Base-by-base conservation (phyloP, 2,329 filamentous ascomycete genomes). In the Alternaria conjuncta region DNA sequence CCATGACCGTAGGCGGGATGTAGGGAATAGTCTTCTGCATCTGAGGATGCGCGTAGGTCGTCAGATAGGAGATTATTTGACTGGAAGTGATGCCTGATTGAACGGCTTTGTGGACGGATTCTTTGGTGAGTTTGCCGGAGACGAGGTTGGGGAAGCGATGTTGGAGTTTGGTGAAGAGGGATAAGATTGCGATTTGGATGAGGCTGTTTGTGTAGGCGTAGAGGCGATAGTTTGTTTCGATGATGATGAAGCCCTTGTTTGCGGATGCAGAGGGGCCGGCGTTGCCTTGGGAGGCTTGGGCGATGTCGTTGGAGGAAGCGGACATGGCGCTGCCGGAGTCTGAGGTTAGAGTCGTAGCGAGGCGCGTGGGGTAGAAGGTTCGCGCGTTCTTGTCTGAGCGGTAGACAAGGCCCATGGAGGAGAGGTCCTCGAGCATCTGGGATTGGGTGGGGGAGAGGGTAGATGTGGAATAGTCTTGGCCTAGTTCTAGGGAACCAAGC, bases 181-280 rank as follows among this genome's bases (percentile, higher is more conserved):
- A 90, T 49, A 99, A 89, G 64, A 99, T 93, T 57, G 94, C 93
- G 68, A 98, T 99, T 80, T 97, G 95, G 1, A 99, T 88, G 0
- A 94, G 93, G 0, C 94, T 97, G 32, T 92, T 91, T 7, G 96
- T 98, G 83, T 99, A 99, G 30, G 96, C 96, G 83, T 99, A 99
- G 71, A 99, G 84, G 25, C 96, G 92, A 83, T 97, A 98, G 82
- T 99, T 99, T 9, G 96, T 99, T 83, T 99, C 96, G 70, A 99
- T 88, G 74, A 99, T 94, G 76, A 99, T 93, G 83, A 93, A 96
- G 66, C 94, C 94, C 73, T 90, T 89, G 66, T 84, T 74, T 47
- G 72, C 81, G 18, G 74, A 60, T 55, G 61, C 71, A 70, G 65
- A 64, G 59, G 65, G 59, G 10, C 64, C 64, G 3, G 61, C 59